phyloP scores from a whole-genome alignment of 2,329 filamentous ascomycete genomes.

The Plectosphaerella sp. region DNA sequence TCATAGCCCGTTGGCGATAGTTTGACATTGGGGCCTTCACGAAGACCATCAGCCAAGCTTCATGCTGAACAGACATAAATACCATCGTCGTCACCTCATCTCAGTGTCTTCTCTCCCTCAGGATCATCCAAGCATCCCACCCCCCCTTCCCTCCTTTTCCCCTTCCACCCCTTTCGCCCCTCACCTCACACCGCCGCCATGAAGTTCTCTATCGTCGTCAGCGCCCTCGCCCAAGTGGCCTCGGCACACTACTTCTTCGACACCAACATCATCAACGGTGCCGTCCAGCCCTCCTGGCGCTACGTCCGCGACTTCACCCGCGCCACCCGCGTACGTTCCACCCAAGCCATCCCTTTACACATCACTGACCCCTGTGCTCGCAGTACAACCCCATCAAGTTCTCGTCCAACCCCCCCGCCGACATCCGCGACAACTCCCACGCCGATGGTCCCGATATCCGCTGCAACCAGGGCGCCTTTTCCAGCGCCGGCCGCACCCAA shows the following conservation, averaged over 20 bases:
- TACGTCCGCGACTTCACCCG: conserved; percentile 21
- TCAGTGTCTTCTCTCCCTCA: neutral
- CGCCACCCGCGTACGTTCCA: conserved; percentile 6
- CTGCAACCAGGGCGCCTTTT: conserved; percentile 23
- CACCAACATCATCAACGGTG: conserved; percentile 16
- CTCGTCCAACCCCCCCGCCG: conserved; percentile 16
- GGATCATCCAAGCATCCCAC: neutral
- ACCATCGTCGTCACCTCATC: neutral
- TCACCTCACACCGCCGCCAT: conserved; percentile 6
- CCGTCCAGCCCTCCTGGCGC: conserved; percentile 7
- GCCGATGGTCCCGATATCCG: conserved; percentile 17
- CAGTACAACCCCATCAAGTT: conserved; percentile 22
- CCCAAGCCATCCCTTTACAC: no score
- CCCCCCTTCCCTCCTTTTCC: neutral
- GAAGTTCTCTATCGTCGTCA: conserved; percentile 14
- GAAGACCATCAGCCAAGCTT: neutral
- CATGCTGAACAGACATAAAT: neutral
- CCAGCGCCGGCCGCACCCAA: conserved; percentile 13
- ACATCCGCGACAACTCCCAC: conserved; percentile 16
- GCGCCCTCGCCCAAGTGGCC: conserved; percentile 15
- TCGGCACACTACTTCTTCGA: conserved; percentile 25
- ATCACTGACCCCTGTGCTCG: no score
- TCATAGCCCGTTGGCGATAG: no score
- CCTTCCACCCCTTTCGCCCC: neutral
- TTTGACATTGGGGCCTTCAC: neutral